These are phyloP conservation scores for Rutstroemia sp. DNA, from an alignment of 2,329 filamentous ascomycete species.

Conservation along the genomic window DNA sequence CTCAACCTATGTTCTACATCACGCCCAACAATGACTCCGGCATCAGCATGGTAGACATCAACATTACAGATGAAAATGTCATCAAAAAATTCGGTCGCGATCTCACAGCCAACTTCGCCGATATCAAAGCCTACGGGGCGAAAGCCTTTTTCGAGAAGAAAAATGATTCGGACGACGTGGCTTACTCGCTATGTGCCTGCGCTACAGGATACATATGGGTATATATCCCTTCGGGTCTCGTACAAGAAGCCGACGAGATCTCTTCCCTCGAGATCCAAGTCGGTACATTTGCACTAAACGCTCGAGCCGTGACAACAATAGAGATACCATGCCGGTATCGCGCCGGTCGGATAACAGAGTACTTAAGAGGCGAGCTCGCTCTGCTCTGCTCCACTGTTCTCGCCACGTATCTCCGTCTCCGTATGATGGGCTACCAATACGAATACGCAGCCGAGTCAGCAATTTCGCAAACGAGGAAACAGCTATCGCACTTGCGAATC, in stretches of 20 bases:
- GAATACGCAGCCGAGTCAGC: conserved; percentile 23
- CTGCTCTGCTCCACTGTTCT: conserved; percentile 21
- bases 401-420: conserved; percentile 20
- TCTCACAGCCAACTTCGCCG: conserved; percentile 25
- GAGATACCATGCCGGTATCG: conserved; percentile 21
- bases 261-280: conserved; percentile 22
- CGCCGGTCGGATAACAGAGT: not conserved
- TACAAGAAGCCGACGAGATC: conserved; percentile 8
- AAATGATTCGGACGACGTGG: conserved; percentile 17
- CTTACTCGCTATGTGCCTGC: conserved; percentile 23
- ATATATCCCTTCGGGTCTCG: conserved; percentile 1
- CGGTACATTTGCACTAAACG: conserved; percentile 22
- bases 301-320: conserved; percentile 20
- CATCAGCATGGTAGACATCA: conserved; percentile 20
- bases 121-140: conserved; percentile 20
- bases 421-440: conserved; percentile 25
- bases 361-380: conserved; percentile 15
- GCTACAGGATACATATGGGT: conserved; percentile 27
- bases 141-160: conserved; percentile 23
- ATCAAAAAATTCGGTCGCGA: conserved; percentile 23
- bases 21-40: conserved; percentile 21
- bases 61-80: conserved; percentile 22
- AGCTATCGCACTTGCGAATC: conserved; percentile 4
- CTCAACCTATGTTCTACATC: conserved; percentile 21
- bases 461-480: conserved; percentile 14